Conservation (phyloP, 495 filamentous ascomycete genomes). For the Penicillium soppii region DNA sequence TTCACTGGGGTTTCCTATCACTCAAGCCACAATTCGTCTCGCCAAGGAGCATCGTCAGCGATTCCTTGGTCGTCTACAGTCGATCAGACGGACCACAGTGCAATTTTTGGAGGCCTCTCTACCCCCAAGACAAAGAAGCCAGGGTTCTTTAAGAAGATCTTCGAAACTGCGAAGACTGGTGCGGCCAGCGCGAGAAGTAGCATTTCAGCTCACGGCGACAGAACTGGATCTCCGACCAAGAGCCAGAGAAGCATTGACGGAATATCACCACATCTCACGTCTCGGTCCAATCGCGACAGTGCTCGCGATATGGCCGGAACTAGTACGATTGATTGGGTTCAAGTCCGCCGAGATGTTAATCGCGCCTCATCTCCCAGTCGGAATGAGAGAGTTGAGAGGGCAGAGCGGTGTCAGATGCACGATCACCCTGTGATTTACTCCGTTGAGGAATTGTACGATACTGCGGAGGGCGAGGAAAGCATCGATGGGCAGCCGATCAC, state of each 20-base stretch:
- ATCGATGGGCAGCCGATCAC: slow-evolving; percentile 77
- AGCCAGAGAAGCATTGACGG: slow-evolving; percentile 35
- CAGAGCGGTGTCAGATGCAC: slow-evolving; percentile 93
- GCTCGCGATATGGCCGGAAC: slow-evolving; percentile 63
- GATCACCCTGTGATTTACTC: slow-evolving; percentile 84
- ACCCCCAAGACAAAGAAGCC: slow-evolving; percentile 87
- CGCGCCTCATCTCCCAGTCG: slow-evolving; percentile 87
- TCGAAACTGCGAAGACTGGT: slow-evolving; percentile 91
- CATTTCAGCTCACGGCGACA: slow-evolving; percentile 62
- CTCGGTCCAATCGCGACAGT: slow-evolving; percentile 41
- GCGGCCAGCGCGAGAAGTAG: slow-evolving; percentile 87
- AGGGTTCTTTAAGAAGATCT: slow-evolving; percentile 94
- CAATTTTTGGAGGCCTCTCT: slow-evolving; percentile 74
- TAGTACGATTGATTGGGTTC: slow-evolving; percentile 81
- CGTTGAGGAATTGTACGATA: slow-evolving; percentile 81
- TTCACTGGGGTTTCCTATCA: slow-evolving; percentile 79
- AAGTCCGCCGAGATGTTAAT: slow-evolving; percentile 93
- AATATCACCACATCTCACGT: slow-evolving; percentile 34
- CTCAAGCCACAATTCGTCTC: slow-evolving; percentile 74
- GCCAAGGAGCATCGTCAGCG: slow-evolving; percentile 47
- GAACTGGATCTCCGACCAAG: slow-evolving; percentile 51
- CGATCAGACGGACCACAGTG: slow-evolving; percentile 45
- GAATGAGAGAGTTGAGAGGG: slow-evolving; percentile 81
- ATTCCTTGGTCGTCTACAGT: slow-evolving; percentile 45
- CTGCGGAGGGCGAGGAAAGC: slow-evolving; percentile 87